These are phyloP conservation scores for Microcera coccophila DNA, from an alignment of 2,329 filamentous ascomycete genomes.

Conservation along the genomic window DNA sequence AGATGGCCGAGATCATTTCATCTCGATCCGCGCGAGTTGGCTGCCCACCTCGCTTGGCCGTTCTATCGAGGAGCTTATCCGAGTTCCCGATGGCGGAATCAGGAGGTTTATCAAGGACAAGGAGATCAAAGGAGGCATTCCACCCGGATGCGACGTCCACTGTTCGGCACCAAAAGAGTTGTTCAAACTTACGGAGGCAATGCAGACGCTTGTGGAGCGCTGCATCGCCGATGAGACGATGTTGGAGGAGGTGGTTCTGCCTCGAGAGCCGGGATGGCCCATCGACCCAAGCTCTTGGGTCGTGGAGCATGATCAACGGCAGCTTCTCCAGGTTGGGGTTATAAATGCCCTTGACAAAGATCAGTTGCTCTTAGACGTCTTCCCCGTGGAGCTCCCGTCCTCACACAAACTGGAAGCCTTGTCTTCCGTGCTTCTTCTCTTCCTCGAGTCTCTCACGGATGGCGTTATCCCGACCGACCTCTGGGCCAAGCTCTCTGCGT, in stretches of 20 bases:
- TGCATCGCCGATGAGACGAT: conserved; percentile 59
- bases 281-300: conserved; percentile 45
- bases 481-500: conserved; percentile 66
- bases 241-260: conserved; percentile 51
- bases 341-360: conserved; percentile 73
- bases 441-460: conserved; percentile 71
- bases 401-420: conserved; percentile 71
- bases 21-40: conserved; percentile 77
- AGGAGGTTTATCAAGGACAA: conserved; percentile 46
- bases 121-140: conserved; percentile 46
- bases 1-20: conserved; percentile 85
- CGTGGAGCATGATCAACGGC: conserved; percentile 18
- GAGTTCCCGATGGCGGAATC: conserved; percentile 77
- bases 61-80: conserved; percentile 82
- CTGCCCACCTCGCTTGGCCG: conserved; percentile 76
- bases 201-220: conserved; percentile 57
- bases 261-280: conserved; percentile 57
- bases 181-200: conserved; percentile 80
- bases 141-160: conserved; percentile 56
- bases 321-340: conserved; percentile 35
- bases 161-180: conserved; percentile 84
- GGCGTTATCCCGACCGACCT: conserved; percentile 69
- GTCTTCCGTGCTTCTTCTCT: conserved; percentile 66
- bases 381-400: conserved; percentile 60
- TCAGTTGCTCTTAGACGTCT: conserved; percentile 53